Base-by-base conservation (phyloP, 75 land plant species). In the Pseudotsuga menziesii region DNA sequence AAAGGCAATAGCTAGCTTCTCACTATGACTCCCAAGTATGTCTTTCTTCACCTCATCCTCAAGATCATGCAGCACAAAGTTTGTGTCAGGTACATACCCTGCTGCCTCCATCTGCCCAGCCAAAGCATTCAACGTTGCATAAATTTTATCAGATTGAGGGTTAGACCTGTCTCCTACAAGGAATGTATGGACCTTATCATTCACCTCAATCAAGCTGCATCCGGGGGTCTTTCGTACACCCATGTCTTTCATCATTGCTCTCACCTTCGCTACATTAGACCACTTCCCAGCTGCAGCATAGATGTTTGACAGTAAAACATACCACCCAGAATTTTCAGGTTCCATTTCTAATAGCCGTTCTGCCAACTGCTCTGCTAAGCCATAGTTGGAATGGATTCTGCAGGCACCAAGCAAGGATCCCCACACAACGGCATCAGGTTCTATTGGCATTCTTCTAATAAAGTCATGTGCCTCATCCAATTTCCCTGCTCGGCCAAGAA, bases 151-250 rank as follows among this genome's bases (percentile, higher is more conserved):
- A 35, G 80, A 62, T 82, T 73, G 84, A 25, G 89, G 85, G 62
- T 89, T 85, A 58, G 80, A 84, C 71, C 83, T 89, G 58, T 88
- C 92, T n/a, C 83, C 80, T 12, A 73, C 82, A 77, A 86, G 80
- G 56, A 91, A 91, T 17, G 80, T 56, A 77, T 91, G 91, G 25
- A 87, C 83, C 70, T 83, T 83, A 39, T 75, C 75, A 36, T 75
- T 79, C 19, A 87, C 66, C 76, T 91, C 93, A 80, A 91, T 87
- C 93, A 89, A 88, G 79, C 93, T 91, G 20, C 89, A 89, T 13
- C 91, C 93, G 5, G 93, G 93, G 57, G 83, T 88, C 72, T 91
- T 91, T 72, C 85, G 84, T 3, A 89, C 75, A 58, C 71, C 70
- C 52, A 73, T 80, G 19, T 80, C 19, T 57, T 87, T 85, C 91